phyloP scores from a whole-genome alignment of 1,139 yeast genomes.

The Pneumocystis wakefieldiae region DNA sequence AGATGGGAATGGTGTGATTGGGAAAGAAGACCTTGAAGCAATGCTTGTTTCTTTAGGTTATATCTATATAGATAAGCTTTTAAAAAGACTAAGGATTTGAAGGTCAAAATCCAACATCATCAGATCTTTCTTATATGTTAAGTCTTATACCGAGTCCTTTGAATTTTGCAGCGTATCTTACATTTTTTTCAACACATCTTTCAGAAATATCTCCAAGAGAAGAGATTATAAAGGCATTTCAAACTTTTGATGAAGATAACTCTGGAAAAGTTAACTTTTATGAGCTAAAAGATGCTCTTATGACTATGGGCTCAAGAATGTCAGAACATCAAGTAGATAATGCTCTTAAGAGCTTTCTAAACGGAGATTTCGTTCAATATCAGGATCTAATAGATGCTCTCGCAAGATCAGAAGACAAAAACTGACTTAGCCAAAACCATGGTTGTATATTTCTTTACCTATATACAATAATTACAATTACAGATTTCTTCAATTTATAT shows the following conservation, averaged over 20 bases:
- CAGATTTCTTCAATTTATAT: neutral
- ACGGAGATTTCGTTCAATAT: conserved; percentile 8
- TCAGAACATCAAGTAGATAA: conserved; percentile 35
- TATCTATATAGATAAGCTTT: neutral
- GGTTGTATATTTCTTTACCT: neutral
- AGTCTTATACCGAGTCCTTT: conserved; percentile 41
- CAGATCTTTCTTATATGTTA: conserved; percentile 29
- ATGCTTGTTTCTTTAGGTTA: conserved; percentile 42
- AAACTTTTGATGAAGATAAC: conserved; percentile 38
- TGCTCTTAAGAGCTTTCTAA: conserved; percentile 5
- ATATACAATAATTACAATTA: neutral
- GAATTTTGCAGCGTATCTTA: conserved; percentile 56
- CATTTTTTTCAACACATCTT: conserved; percentile 48
- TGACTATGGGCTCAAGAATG: conserved; percentile 36
- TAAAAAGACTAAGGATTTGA: neutral
- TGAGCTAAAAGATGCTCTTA: conserved; percentile 33
- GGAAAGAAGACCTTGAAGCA: conserved; percentile 42
- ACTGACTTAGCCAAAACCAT: neutral
- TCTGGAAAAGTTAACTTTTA: conserved; percentile 33
- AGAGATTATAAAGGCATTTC: conserved; percentile 50
- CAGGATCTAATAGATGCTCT: conserved; percentile 9
- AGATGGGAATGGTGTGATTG: conserved; percentile 59
- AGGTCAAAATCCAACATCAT: conserved; percentile 28
- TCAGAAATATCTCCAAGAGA: conserved; percentile 43
- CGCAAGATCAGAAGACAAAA: conserved; percentile 8